Evolutionary conservation across 2,329 filamentous ascomycete genomes (phyloP).

Genomic region (Paecilomyces formosus): DNA sequence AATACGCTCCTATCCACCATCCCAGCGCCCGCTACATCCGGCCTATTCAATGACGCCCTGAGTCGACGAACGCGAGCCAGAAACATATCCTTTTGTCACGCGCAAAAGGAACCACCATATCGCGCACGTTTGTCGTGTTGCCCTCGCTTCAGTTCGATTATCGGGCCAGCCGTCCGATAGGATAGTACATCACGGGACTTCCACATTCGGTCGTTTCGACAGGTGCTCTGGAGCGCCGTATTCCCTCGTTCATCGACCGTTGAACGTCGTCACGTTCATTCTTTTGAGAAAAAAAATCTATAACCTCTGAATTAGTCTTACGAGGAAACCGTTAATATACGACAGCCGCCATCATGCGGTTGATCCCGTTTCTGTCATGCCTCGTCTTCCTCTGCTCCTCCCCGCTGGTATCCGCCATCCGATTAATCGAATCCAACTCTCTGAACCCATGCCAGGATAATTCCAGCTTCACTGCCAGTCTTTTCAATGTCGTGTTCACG

Average conservation of each 20-base stretch:
- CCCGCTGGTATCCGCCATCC: constrained; percentile 52
- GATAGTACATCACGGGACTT: constrained; percentile 12
- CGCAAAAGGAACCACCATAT: background rate
- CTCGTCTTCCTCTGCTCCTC: constrained; percentile 30
- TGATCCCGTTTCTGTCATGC: constrained; percentile 24
- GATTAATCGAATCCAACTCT: constrained; percentile 71
- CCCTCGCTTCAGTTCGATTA: background rate
- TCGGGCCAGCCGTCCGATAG: background rate
- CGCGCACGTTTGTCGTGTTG: background rate
- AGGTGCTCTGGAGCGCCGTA: constrained; percentile 25
- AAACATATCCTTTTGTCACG: background rate
- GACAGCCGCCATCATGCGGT: constrained; percentile 22
- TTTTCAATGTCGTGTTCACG: constrained; percentile 71
- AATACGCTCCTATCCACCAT: background rate
- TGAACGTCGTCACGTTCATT: background rate
- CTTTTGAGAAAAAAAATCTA: background rate
- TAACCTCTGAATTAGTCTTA: constrained; percentile 1
- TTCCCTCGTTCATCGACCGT: constrained; percentile 7
- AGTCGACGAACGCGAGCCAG: background rate
- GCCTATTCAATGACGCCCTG: background rate
- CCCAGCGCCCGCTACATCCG: background rate
- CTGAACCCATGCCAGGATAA: constrained; percentile 78
- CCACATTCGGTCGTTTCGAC: constrained; percentile 28
- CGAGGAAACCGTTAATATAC: constrained; percentile 20
- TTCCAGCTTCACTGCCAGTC: constrained; percentile 76